A percentile compares a stretch with the other conserved stretches of the same genome.
Conservation (phyloP, 805 yeast species). For the Wickerhamiella musiphila region DNA sequence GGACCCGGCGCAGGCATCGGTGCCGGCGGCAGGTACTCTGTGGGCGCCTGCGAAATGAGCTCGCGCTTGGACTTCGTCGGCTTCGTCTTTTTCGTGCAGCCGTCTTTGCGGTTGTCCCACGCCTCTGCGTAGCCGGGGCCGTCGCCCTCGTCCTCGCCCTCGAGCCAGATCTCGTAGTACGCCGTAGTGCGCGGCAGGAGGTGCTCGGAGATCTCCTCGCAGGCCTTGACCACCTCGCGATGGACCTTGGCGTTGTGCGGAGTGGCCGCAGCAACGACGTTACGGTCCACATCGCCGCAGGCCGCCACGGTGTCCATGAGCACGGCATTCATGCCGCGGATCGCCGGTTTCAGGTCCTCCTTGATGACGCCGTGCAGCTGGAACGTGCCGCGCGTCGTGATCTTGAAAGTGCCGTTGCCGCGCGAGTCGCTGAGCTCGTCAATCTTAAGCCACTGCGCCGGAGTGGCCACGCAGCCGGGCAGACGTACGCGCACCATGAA, state of each 20-base stretch:
- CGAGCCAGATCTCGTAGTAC: constrained; percentile 92
- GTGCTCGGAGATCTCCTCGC: constrained; percentile 56
- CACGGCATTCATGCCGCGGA: constrained; percentile 80
- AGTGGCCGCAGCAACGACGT: constrained; percentile 81
- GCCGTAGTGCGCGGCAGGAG: constrained; percentile 85
- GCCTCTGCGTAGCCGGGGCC: constrained; percentile 43
- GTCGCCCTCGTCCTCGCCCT: constrained; percentile 64
- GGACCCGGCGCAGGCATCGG: no score
- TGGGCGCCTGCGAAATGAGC: constrained; percentile 70
- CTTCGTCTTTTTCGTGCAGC: constrained; percentile 65
- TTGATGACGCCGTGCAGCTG: constrained; percentile 91
- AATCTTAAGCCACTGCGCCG: constrained; percentile 74
- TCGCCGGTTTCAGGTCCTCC: constrained; percentile 73
- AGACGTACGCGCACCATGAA: constrained; percentile 93
- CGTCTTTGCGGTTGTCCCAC: constrained; percentile 50
- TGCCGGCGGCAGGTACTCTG: no score
- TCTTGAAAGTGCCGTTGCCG: constrained; percentile 86
- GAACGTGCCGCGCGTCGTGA: constrained; percentile 93
- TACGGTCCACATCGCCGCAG: constrained; percentile 96
- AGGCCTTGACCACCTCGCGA: constrained; percentile 46
- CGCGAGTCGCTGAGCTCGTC: constrained; percentile 62
- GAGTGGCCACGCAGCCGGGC: constrained; percentile 83
- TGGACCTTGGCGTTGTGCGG: constrained; percentile 76
- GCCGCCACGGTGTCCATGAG: constrained; percentile 93
- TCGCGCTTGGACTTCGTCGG: constrained; percentile 45